Evolutionary conservation across 2,329 filamentous ascomycete species (phyloP).

Genomic region (Westerdykella sp.): DNA sequence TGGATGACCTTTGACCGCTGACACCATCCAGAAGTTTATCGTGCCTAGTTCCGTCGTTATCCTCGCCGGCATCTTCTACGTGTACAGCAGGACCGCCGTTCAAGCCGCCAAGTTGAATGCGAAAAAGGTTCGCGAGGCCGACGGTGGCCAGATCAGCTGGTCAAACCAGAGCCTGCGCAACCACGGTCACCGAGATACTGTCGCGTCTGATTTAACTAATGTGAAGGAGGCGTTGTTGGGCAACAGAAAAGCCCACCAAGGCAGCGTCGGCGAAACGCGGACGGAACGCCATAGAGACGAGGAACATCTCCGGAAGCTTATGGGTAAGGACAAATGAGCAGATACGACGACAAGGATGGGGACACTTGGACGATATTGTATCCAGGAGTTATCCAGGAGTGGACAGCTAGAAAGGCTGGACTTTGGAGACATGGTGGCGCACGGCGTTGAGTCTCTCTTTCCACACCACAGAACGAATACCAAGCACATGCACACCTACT

Average conservation of each 20-base stretch:
- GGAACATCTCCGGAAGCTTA: constrained; percentile 34
- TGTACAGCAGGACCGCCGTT: constrained; percentile 60
- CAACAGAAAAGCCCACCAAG: constrained; percentile 12
- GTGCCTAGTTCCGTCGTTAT: constrained; percentile 58
- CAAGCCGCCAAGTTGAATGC: constrained; percentile 61
- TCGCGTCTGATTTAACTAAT: constrained; percentile 34
- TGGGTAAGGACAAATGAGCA: constrained; percentile 27
- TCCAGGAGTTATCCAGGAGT: no score
- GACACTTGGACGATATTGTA: no score
- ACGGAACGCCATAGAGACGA: constrained; percentile 29
- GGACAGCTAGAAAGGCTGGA: no score
- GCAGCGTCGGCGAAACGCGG: constrained; percentile 17
- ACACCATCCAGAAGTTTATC: constrained; percentile 43
- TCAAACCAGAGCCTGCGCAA: constrained; percentile 50
- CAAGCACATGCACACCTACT: no score
- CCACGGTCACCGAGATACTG: constrained; percentile 45
- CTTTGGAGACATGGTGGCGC: no score
- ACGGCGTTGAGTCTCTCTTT: no score
- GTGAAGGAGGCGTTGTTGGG: constrained; percentile 30
- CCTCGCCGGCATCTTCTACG: constrained; percentile 55
- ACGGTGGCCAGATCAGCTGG: constrained; percentile 51
- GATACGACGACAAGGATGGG: no score
- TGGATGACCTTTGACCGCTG: background rate
- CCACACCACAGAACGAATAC: no score
- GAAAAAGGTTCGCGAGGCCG: constrained; percentile 51